Percentiles rank a stretch among this genome's conserved stretches.
Conservation (phyloP, 2,329 filamentous ascomycete species). For the Lachnellula cervina region DNA sequence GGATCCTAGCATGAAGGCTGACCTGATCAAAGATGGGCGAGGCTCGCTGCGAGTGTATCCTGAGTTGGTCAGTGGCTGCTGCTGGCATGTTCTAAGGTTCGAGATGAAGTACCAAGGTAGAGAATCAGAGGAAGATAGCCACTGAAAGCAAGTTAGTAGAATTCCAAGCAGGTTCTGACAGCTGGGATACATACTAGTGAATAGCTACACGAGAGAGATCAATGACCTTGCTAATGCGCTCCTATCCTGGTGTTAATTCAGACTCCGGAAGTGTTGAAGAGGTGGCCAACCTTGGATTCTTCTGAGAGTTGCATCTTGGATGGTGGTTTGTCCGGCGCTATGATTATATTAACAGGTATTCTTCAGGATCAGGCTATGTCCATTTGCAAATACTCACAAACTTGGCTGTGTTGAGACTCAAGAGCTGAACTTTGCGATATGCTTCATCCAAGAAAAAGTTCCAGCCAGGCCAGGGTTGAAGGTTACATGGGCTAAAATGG, state of each 20-base stretch:
- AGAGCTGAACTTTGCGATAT: neutral
- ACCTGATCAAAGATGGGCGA: constrained; percentile 74
- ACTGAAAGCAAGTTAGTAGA: constrained; percentile 47
- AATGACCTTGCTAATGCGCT: constrained; percentile 96
- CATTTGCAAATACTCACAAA: constrained; percentile 8
- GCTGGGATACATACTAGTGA: constrained; percentile 69
- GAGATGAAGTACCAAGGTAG: constrained; percentile 70
- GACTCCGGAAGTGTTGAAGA: neutral
- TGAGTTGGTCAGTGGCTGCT: constrained; percentile 35
- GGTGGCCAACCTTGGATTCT: constrained; percentile 77
- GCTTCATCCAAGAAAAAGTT: constrained; percentile 1
- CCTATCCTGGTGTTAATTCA: constrained; percentile 48
- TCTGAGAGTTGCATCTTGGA: constrained; percentile 64
- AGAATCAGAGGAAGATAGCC: constrained; percentile 95
- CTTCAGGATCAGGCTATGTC: neutral
- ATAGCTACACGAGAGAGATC: constrained; percentile 89
- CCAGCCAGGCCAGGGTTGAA: neutral
- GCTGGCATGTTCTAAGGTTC: neutral
- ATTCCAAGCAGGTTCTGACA: neutral
- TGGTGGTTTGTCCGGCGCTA: constrained; percentile 11
- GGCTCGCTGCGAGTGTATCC: constrained; percentile 94
- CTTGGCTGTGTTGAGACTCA: neutral
- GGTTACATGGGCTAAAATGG: neutral
- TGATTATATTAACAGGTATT: constrained; percentile 6
- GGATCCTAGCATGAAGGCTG: constrained; percentile 22